phyloP scores from a whole-genome alignment of 2,329 filamentous ascomycete genomes.

The Colletotrichum shisoi region DNA sequence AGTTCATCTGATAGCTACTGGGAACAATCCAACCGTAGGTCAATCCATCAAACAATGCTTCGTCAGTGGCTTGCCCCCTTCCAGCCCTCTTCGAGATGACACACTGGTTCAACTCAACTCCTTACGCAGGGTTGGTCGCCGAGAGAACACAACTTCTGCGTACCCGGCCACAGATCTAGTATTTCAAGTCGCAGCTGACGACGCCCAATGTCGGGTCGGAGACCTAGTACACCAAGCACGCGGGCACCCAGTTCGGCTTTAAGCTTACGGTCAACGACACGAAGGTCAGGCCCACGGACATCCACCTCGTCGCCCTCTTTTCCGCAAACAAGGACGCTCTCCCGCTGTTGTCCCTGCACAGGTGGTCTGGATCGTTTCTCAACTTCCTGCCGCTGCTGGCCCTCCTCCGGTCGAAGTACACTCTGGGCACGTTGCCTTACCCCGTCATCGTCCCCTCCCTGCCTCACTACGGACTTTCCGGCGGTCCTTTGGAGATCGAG shows the following conservation, averaged over 20 bases:
- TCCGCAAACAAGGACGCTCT: background rate
- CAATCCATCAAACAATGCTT: background rate
- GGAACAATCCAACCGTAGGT: background rate
- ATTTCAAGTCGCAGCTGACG: no score
- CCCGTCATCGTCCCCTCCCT: conserved; percentile 1
- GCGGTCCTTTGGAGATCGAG: background rate
- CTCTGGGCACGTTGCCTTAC: background rate
- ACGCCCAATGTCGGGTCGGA: accelerated
- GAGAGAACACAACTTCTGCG: background rate
- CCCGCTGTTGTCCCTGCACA: background rate
- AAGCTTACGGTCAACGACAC: background rate
- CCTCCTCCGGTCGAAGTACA: background rate
- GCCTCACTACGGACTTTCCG: background rate
- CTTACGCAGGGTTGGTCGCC: background rate
- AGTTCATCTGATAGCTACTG: background rate
- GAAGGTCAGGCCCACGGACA: accelerated
- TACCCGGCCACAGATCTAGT: background rate
- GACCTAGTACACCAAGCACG: background rate
- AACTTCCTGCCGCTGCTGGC: conserved; percentile 1
- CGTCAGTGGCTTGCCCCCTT: background rate
- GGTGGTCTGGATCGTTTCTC: conserved; percentile 5
- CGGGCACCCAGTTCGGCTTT: background rate
- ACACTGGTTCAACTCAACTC: background rate
- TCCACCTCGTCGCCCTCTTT: conserved; percentile 4
- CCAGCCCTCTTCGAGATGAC: background rate